Evolutionary conservation across 139 green algal species (phyloP).

Genomic region (Astrephomene gubernaculifera): DNA sequence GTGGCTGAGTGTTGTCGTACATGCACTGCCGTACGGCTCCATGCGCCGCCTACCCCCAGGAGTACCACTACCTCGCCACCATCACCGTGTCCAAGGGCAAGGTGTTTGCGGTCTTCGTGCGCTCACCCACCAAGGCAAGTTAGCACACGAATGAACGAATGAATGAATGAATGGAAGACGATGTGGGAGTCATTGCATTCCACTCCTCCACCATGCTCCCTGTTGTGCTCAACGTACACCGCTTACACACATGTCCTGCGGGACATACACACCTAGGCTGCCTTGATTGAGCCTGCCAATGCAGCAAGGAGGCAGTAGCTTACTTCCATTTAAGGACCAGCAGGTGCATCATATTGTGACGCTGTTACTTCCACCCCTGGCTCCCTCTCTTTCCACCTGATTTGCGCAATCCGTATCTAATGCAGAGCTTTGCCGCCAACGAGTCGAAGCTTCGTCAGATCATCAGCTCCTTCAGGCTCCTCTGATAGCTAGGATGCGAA

Average conservation of each 20-base stretch:
- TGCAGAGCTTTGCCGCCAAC: constrained; percentile 60
- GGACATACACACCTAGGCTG: background rate
- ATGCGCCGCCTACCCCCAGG: constrained; percentile 35
- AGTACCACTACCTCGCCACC: constrained; percentile 74
- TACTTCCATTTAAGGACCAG: background rate
- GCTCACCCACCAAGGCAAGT: constrained; percentile 54
- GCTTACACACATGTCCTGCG: background rate
- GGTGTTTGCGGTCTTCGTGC: constrained; percentile 75
- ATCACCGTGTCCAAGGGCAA: constrained; percentile 82
- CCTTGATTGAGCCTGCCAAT: background rate
- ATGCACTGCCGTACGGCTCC: background rate
- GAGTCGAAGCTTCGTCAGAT: constrained; percentile 70
- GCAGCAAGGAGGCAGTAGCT: background rate
- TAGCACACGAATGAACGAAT: background rate
- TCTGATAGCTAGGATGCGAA: too few relatives aligned
- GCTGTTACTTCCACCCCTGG: too few relatives aligned
- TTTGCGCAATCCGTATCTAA: too few relatives aligned
- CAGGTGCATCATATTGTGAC: background rate
- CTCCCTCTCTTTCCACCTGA: background rate
- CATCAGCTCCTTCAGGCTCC: constrained; percentile 71
- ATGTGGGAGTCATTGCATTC: too few relatives aligned
- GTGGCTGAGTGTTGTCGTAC: background rate
- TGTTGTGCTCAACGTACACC: background rate
- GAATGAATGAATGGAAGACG: background rate
- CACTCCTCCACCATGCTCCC: too few relatives aligned